Percentiles rank a stretch among this genome's conserved stretches.
phyloP scores from a whole-genome alignment of 2,329 filamentous ascomycete species.

The Clarireedia hainanense region DNA sequence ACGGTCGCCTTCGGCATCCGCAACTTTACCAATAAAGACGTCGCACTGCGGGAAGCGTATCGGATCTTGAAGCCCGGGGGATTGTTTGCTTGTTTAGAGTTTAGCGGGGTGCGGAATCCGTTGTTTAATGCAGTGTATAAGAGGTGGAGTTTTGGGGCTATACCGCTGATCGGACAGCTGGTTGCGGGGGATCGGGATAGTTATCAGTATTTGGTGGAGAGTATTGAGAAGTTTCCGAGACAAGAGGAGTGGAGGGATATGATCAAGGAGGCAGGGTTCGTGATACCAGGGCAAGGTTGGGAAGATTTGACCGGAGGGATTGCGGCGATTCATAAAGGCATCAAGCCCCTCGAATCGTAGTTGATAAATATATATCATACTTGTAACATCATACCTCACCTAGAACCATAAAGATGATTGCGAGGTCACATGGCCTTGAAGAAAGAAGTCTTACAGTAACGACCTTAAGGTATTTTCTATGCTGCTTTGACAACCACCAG shows the following conservation, averaged over 20 bases:
- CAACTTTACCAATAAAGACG: constrained; percentile 90
- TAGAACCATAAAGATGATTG: not conserved
- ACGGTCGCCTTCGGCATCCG: constrained; percentile 96
- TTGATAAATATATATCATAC: not conserved
- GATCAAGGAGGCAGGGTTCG: constrained; percentile 79
- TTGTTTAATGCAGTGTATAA: constrained; percentile 84
- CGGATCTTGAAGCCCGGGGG: constrained; percentile 89
- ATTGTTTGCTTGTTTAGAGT: constrained; percentile 94
- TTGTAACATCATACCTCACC: constrained; percentile 5
- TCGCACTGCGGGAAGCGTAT: constrained; percentile 73
- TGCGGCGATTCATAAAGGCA: constrained; percentile 91
- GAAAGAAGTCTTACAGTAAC: constrained; percentile 14
- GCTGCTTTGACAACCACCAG: constrained; percentile 19
- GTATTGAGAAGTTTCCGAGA: constrained; percentile 85
- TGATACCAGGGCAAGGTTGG: constrained; percentile 73
- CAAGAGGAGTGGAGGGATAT: constrained; percentile 79
- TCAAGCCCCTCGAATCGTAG: constrained; percentile 55
- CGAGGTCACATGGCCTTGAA: not conserved
- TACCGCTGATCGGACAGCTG: constrained; percentile 89
- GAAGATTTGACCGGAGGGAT: constrained; percentile 90
- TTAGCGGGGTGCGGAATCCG: constrained; percentile 68
- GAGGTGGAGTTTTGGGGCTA: constrained; percentile 90
- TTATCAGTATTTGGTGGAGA: constrained; percentile 98
- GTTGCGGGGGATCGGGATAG: constrained; percentile 91
- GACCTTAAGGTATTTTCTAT: constrained; percentile 27